Percentiles rank a stretch among this genome's conserved stretches.
Conservation (phyloP, 2,329 filamentous ascomycete species). For the Pyrenochaeta sp. region DNA sequence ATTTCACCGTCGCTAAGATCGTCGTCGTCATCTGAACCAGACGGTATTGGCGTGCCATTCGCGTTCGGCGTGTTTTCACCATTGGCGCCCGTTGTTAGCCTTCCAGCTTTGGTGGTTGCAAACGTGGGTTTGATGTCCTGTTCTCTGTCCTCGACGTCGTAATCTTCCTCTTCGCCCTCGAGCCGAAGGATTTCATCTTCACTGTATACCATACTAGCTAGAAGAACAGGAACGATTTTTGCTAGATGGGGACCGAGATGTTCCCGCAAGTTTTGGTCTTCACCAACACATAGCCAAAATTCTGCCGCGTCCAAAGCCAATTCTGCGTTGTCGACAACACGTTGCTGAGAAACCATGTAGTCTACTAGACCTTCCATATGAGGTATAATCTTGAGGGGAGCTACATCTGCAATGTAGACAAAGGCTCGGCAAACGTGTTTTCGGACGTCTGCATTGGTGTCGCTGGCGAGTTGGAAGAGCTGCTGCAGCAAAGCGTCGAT, state of each 20-base stretch:
- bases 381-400: constrained; percentile 87
- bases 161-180: constrained; percentile 80
- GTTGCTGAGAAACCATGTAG: constrained; percentile 91
- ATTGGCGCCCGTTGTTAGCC: constrained; percentile 62
- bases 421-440: constrained; percentile 94
- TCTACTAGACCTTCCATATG: constrained; percentile 88
- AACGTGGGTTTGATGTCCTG: constrained; percentile 94
- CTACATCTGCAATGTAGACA: constrained; percentile 87
- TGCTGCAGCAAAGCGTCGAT: constrained; percentile 83
- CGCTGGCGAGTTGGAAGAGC: constrained; percentile 81
- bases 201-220: constrained; percentile 95
- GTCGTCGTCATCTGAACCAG: constrained; percentile 61
- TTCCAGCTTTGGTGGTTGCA: constrained; percentile 72
- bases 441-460: constrained; percentile 81
- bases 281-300: constrained; percentile 94
- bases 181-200: constrained; percentile 90
- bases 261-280: constrained; percentile 81
- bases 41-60: constrained; percentile 56
- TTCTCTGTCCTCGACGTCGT: constrained; percentile 86
- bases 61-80: constrained; percentile 49
- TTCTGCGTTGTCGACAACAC: constrained; percentile 80
- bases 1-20: constrained; percentile 90
- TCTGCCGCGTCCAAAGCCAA: constrained; percentile 93
- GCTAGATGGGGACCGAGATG: constrained; percentile 78
- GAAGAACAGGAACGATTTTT: constrained; percentile 87